phyloP scores from a whole-genome alignment of 441 rosid genomes.

The Melastoma candidum region DNA sequence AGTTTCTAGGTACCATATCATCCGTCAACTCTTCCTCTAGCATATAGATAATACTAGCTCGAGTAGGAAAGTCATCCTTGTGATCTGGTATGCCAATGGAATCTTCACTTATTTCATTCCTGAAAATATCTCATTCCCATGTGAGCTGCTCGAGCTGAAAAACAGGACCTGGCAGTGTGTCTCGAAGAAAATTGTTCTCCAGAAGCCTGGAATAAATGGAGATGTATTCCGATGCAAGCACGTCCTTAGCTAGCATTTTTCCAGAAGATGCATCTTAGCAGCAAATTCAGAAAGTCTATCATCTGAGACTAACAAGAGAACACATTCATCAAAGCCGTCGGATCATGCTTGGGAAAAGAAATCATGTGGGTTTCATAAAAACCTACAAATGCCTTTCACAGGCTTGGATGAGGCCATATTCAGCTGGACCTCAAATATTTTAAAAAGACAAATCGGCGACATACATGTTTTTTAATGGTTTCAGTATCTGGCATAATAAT shows the following conservation, averaged over 20 bases:
- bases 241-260: conserved; percentile 62
- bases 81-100: conserved; percentile 28
- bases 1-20: conserved; percentile 27
- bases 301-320: conserved; percentile 66
- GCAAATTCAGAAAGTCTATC: conserved; percentile 76
- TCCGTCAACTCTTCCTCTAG: conserved; percentile 56
- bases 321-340: conserved; percentile 61
- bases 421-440: conserved; percentile 12
- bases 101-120: conserved; percentile 35
- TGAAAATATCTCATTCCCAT: conserved; percentile 83
- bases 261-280: conserved; percentile 72
- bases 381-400: conserved; percentile 36
- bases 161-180: conserved; percentile 56
- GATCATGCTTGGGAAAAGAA: conserved; percentile 49
- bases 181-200: conserved; percentile 83
- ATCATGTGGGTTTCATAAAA: conserved; percentile 58
- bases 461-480: conserved; percentile 66
- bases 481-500: conserved; percentile 74
- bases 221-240: conserved; percentile 75
- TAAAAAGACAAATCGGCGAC: conserved; percentile 20
- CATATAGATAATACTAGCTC: conserved; percentile 41
- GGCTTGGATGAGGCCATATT: conserved; percentile 9
- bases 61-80: conserved; percentile 21
- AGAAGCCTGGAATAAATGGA: conserved; percentile 66
- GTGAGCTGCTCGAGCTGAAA: conserved; percentile 47